These are phyloP conservation scores for Pyrenula aspistea DNA, from an alignment of 495 filamentous ascomycete species.

Conservation along the genomic window DNA sequence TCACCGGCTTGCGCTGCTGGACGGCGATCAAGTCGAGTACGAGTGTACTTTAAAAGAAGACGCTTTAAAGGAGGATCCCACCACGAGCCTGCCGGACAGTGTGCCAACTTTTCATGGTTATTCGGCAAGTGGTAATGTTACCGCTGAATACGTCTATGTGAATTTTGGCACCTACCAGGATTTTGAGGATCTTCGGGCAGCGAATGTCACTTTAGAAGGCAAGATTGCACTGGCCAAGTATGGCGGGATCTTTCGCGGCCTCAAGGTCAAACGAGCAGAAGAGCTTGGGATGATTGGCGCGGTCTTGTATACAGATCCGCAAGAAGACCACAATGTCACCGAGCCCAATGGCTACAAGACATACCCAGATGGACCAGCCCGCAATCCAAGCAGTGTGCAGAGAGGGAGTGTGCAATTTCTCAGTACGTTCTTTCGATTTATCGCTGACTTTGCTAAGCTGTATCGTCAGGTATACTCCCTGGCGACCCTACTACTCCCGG, in stretches of 20 bases:
- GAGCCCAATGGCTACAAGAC: conserved; percentile 66
- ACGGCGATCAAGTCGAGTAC: conserved; percentile 43
- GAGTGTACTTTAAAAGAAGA: conserved; percentile 80
- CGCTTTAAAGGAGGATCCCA: conserved; percentile 72
- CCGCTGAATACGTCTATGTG: conserved; percentile 68
- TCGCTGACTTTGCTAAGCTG: conserved; percentile 4
- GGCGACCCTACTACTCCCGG: conserved; percentile 80
- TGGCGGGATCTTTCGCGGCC: conserved; percentile 72
- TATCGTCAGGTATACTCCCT: conserved; percentile 37
- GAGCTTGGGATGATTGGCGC: conserved; percentile 85
- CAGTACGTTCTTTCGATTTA: conserved; percentile 28
- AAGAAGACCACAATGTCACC: conserved; percentile 72
- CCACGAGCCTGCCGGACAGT: conserved; percentile 55
- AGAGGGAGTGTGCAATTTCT: conserved; percentile 83
- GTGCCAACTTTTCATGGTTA: conserved; percentile 95
- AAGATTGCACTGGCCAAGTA: conserved; percentile 86
- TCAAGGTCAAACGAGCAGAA: conserved; percentile 88
- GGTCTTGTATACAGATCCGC: conserved; percentile 79
- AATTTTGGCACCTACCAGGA: conserved; percentile 83
- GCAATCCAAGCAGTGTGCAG: conserved; percentile 82
- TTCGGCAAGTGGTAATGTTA: conserved; percentile 83
- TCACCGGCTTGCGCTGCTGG: conserved; percentile 64
- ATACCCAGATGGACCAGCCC: conserved; percentile 80
- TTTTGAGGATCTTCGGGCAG: conserved; percentile 68
- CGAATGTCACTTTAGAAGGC: conserved; percentile 63